Conservation (phyloP, 2,329 filamentous ascomycete genomes). For the Cordyceps farinosa region DNA sequence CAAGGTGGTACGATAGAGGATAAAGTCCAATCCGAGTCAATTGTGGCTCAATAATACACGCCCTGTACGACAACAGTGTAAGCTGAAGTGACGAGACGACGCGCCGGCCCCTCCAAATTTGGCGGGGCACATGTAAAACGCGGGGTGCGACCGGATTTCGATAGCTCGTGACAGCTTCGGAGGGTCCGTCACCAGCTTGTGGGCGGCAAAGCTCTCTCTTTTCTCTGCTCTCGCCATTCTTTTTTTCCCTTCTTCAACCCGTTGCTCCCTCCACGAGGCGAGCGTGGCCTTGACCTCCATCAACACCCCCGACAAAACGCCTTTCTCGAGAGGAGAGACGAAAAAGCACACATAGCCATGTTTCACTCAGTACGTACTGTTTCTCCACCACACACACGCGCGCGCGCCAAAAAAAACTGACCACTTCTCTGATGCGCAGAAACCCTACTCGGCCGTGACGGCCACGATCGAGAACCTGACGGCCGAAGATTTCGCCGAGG, state of each 20-base stretch:
- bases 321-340: too few species aligned
- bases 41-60: neutral
- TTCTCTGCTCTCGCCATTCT: neutral
- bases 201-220: neutral
- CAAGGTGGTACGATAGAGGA: too few species aligned
- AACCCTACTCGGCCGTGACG: slow-evolving; percentile 90
- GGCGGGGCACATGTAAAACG: slow-evolving; percentile 9
- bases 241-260: too few species aligned
- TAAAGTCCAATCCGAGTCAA: neutral
- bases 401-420: neutral
- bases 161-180: slow-evolving; percentile 12
- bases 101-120: neutral
- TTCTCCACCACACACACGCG: neutral
- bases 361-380: neutral
- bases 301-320: too few species aligned
- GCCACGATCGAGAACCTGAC: slow-evolving; percentile 90
- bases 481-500: slow-evolving; percentile 82
- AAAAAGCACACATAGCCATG: neutral
- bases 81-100: neutral
- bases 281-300: too few species aligned
- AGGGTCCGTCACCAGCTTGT: neutral
- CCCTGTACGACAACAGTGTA: too few species aligned
- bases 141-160: slow-evolving; percentile 5
- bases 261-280: too few species aligned
- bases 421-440: slow-evolving; percentile 39